A percentile compares a stretch with the other conserved stretches of the same genome.
These are phyloP conservation scores for Ammopiptanthus mongolicus DNA, from an alignment of 306 rosid species.

Conservation along the genomic window DNA sequence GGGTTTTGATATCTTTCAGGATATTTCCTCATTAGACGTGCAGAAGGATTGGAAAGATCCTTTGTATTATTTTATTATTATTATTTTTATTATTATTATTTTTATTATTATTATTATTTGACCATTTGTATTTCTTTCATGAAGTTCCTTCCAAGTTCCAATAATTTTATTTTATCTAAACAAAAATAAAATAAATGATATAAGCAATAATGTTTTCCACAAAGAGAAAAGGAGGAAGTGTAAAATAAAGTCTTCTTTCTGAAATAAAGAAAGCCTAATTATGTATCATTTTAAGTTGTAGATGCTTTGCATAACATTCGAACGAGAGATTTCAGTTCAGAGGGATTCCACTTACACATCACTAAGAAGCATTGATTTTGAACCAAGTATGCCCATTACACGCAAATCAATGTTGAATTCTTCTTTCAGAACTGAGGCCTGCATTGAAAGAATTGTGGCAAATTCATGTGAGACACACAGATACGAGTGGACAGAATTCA, in stretches of 20 bases:
- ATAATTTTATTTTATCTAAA: background rate
- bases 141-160: conserved; percentile 6
- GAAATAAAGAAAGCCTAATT: background rate
- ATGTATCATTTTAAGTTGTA: background rate
- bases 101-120: background rate
- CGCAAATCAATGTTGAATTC: conserved; percentile 93
- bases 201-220: background rate
- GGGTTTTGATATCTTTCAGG: background rate
- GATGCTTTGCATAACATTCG: background rate
- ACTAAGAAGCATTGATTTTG: conserved; percentile 77
- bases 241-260: background rate
- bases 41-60: background rate
- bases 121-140: background rate
- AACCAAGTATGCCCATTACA: conserved; percentile 85
- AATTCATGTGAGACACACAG: background rate
- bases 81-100: too few relatives aligned
- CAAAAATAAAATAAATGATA: background rate
- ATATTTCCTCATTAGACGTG: background rate
- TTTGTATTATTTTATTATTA: background rate
- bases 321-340: conserved; percentile 10
- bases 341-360: conserved; percentile 61
- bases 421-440: conserved; percentile 88
- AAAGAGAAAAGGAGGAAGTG: background rate
- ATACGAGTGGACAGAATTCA: background rate
- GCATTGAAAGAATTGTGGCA: conserved; percentile 9